Base-by-base conservation (phyloP, 208 protist genomes). In the Endotrypanum monterogeii region DNA sequence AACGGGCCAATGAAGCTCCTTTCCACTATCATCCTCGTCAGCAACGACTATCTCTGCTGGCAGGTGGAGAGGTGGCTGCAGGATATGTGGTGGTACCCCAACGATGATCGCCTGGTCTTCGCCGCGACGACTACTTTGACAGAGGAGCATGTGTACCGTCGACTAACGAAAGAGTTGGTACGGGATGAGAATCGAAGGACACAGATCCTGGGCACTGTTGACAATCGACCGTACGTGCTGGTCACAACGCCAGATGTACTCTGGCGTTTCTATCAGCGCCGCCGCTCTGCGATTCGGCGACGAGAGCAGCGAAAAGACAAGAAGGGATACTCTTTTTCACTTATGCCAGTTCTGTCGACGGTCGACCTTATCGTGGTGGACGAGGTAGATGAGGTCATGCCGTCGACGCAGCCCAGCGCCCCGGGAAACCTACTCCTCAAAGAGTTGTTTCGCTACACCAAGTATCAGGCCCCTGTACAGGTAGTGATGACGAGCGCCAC, bases 401-500 rank as follows among this genome's bases (percentile, higher is more conserved):
- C 91, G 28, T 80, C 89, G 14, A 86, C 84, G 9, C 54, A 85
- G 67, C 84, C 83, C 8, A 62, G 74, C 60, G 93, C 91, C 23
- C 76, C 91, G 2, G 93, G 93, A 32, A 96, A 94, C 75, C 74
- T 85, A 1, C 87, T 97, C 6, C 79, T 97, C 67, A 91, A 89
- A 77, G 89, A 97, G 78, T 77, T 97, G 14, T 95, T 89, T 58
- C 81, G 81, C 41, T 87, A 93, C 79, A 82, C 87, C 32, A 95
- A 95, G 85, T 97, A 95, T 55, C 89, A 97, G 72, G 86, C 93
- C 2, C 93, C 93, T 14, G 76, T 94, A 69, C 90, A 97, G 76
- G 79, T 97, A 28, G 72, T 97, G 41, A 92, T 97, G 76, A 97
- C 89, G 16, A 95, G 90, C 71, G 93, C 91, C 14, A 97, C 93